Base-by-base conservation (phyloP, 1,139 yeast genomes). In the Hansenula lynferdii region DNA sequence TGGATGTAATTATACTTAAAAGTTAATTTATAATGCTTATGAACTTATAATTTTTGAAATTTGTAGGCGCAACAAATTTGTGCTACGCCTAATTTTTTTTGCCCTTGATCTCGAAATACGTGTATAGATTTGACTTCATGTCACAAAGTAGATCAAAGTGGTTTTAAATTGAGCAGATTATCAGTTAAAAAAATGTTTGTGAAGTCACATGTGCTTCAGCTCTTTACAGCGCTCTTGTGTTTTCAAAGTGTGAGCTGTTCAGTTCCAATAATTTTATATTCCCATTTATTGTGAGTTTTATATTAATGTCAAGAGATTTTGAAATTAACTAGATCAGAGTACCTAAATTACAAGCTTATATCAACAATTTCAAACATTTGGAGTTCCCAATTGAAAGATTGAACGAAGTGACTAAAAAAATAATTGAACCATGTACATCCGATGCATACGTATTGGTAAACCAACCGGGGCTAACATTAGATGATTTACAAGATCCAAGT, bases 401-500 rank as follows among this genome's bases (percentile, higher is more conserved):
- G 11, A 65, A 70, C 26, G 67, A 66, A 34, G 54, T 79, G 43
- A 53, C 79, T 15, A 67, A 70, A 37, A 66, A 72, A 39, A 57
- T 77, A 28, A 60, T 80, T 12, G 75, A 78, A 3, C 68, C 70
- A 31, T 87, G 96, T 53, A 64, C 79, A 1, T 75, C 90, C 0
- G 85, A 85, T 55, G 84, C 81, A 1, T 84, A 82, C 49, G 52
- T 87, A 3, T 59, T 86, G 14, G 67, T 85, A 1, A 75, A 84
- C 51, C 77, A 77, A 34, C 95, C 95, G 0, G 94, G 94, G 0
- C 58, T 86, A 39, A 59, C 60, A 2, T 62, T 70, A 36, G 61
- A 62, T n/a, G 95, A 86, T 58, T 65, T 86, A 42, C 64, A 66
- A 23, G 55, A 57, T 39, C 58, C 53, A 17, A 51, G 68, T 5